These are phyloP conservation scores for Oryza meridionalis DNA, from an alignment of 176 grass and related monocot genomes.

Conservation along the genomic window DNA sequence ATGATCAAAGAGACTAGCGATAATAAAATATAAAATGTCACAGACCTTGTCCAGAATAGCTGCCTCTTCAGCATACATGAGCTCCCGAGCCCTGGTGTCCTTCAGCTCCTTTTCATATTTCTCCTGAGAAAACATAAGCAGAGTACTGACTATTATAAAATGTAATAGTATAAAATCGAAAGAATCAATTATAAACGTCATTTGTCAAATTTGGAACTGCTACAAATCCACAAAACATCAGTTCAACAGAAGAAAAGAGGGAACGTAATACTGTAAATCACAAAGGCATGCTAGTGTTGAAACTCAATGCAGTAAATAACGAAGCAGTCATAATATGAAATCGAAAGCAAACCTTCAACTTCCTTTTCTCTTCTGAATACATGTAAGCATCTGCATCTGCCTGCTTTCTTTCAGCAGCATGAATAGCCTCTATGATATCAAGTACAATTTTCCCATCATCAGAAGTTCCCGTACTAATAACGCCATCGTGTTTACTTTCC, in stretches of 20 bases:
- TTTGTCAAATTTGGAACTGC: background rate
- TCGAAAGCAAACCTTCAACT: conserved; percentile 69
- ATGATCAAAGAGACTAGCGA: background rate
- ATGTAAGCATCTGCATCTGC: conserved; percentile 85
- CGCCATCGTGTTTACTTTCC: conserved; percentile 43
- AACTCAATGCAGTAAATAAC: conserved; percentile 13
- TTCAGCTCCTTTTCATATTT: conserved; percentile 94
- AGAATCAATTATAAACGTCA: background rate
- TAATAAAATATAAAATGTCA: background rate
- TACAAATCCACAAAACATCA: background rate
- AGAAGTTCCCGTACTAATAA: conserved; percentile 39
- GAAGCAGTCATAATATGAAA: conserved; percentile 29
- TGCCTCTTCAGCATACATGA: conserved; percentile 88
- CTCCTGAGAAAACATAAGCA: conserved; percentile 62
- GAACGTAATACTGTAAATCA: conserved; percentile 10
- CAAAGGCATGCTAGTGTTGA: background rate
- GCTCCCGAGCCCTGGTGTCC: conserved; percentile 74
- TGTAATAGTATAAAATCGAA: conserved; percentile 10
- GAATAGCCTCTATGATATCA: conserved; percentile 92
- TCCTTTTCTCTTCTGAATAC: conserved; percentile 97
- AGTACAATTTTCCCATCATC: conserved; percentile 74
- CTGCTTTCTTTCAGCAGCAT: conserved; percentile 91
- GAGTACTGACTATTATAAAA: background rate
- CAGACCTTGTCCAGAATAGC: conserved; percentile 88
- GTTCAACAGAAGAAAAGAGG: background rate